Base-by-base conservation (phyloP, 306 rosid species). In the Vigna hirtella region DNA sequence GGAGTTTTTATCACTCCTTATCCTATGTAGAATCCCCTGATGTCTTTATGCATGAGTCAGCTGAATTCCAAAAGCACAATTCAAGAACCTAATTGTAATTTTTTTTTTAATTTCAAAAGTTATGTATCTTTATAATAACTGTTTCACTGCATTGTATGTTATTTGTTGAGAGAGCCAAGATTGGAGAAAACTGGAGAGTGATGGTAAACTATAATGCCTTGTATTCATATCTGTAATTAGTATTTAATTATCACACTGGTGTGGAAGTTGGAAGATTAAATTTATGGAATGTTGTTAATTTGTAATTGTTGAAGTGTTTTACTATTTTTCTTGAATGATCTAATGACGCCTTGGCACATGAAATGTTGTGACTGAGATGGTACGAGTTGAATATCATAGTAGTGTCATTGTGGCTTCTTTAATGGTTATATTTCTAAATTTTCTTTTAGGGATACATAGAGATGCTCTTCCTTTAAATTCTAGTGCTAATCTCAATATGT, bases 401-500 rank as follows among this genome's bases (percentile, higher is more conserved):
- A 11, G 10, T 11, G 36, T 17, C 40, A 59, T 28, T 12, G 18
- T 30, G 5, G 8, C 43, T 10, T 59, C 20, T 2, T 24, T 45
- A 45, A 20, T 68, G 6, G 1, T 24, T 20, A 48, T 3, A 3
- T 10, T 2, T 26, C 15, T 69, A 22, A 6, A 69, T 1, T 7
- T 45, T 47, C 73, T 22, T 14, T 13, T 3, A 11, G 15, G 1
- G 20, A 50, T 70, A 70, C 30, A n/a, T 42, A 17, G 9, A 16
- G 24, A 6, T 66, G 58, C 20, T 28, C 17, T 34, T 9, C 48
- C 18, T 69, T 50, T 70, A n/a, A 79, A 36, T 10, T 48, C 16
- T 7, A 9, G 22, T 79, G 66, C 49, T 70, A 49, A 70, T 70
- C 50, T 22, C 51, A 45, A 71, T 16, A 36, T 69, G 22, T 49